phyloP scores from a whole-genome alignment of 1,284 basidiomycete genomes.

The Meira miltonrushii region DNA sequence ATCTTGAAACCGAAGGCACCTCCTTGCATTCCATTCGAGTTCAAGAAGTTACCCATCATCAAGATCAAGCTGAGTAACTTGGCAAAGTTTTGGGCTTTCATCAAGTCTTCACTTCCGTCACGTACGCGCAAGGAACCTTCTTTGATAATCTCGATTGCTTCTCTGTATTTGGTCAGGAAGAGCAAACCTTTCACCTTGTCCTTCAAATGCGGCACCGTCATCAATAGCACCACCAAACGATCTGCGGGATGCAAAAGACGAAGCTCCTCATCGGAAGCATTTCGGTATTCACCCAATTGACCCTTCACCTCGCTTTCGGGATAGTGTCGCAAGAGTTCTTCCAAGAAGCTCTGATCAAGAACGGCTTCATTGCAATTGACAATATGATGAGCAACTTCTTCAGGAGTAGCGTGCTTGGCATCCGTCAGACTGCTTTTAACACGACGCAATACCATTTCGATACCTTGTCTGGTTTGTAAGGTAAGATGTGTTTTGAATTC shows the following conservation, averaged over 20 bases:
- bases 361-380: slow-evolving; percentile 49
- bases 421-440: slow-evolving; percentile 27
- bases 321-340: slow-evolving; percentile 49
- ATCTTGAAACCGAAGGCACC: slow-evolving; percentile 96
- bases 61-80: slow-evolving; percentile 61
- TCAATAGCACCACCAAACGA: slow-evolving; percentile 90
- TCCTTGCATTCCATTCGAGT: slow-evolving; percentile 90
- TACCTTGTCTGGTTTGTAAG: slow-evolving; percentile 37
- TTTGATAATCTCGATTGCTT: slow-evolving; percentile 42
- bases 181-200: slow-evolving; percentile 91
- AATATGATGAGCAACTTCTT: slow-evolving; percentile 50
- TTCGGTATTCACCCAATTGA: slow-evolving; percentile 62
- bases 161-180: slow-evolving; percentile 58
- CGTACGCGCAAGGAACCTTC: slow-evolving; percentile 34
- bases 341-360: slow-evolving; percentile 49
- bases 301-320: slow-evolving; percentile 52
- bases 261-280: slow-evolving; percentile 79
- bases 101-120: slow-evolving; percentile 41
- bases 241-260: slow-evolving; percentile 85
- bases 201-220: slow-evolving; percentile 86
- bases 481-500: slow-evolving; percentile 51
- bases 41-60: slow-evolving; percentile 95
- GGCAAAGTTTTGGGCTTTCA: slow-evolving; percentile 45
- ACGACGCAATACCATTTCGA: slow-evolving; percentile 35
- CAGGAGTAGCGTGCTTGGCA: slow-evolving; percentile 47